Conservation (phyloP, 129 eudicot genomes). For the Lactuca saligna region DNA sequence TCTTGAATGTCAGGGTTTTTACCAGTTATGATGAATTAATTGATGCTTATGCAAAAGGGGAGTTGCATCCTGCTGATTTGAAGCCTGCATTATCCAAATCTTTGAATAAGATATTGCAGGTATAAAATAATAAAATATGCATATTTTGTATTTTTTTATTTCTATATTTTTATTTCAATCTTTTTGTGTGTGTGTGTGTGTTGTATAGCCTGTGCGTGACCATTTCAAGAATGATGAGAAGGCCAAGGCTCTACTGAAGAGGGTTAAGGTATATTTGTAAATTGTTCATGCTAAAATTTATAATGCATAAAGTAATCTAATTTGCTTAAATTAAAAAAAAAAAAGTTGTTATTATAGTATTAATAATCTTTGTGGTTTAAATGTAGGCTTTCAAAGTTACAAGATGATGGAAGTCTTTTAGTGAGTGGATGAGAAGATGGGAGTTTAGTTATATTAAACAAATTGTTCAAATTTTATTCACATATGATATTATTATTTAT, state of each 20-base stretch:
- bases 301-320: background rate
- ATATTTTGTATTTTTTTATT: background rate
- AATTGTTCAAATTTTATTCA: background rate
- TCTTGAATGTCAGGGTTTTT: conserved; percentile 42
- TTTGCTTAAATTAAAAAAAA: background rate
- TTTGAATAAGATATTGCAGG: conserved; percentile 77
- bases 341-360: background rate
- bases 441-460: background rate
- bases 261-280: conserved; percentile 60
- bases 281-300: background rate
- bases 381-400: conserved; percentile 53
- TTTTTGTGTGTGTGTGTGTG: background rate
- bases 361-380: background rate
- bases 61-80: conserved; percentile 77
- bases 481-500: background rate
- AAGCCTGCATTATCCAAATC: conserved; percentile 87
- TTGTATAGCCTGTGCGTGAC: conserved; percentile 85
- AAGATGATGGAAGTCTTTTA: conserved; percentile 30
- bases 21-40: conserved; percentile 50
- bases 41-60: conserved; percentile 63
- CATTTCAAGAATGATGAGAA: conserved; percentile 67
- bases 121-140: conserved; percentile 3
- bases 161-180: too few relatives aligned
- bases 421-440: background rate
- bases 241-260: conserved; percentile 69